Percentiles rank a stretch among this genome's conserved stretches.
Conservation (phyloP, 495 filamentous ascomycete genomes). For the Penicillium psychrofluorescens region DNA sequence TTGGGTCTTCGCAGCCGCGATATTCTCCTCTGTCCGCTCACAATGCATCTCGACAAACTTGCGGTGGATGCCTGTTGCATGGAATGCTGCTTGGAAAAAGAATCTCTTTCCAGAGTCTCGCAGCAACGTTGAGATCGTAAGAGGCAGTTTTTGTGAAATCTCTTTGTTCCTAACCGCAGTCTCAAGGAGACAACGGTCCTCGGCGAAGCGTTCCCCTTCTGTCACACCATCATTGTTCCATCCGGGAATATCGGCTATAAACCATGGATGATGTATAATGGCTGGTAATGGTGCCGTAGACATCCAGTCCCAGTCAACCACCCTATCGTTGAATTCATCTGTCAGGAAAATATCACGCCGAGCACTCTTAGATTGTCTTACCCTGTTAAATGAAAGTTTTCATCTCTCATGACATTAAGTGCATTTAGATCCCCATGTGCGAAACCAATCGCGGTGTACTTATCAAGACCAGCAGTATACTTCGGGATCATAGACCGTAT, state of each 20-base stretch:
- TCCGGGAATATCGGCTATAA: constrained; percentile 8
- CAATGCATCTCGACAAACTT: constrained; percentile 11
- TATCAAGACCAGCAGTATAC: constrained; percentile 9
- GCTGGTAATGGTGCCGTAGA: constrained; percentile 2
- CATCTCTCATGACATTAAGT: constrained; percentile 12
- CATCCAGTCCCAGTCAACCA: constrained; percentile 13
- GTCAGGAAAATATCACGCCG: background rate
- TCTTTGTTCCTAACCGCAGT: background rate
- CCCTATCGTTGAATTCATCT: constrained; percentile 3
- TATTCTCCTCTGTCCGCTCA: constrained; percentile 8
- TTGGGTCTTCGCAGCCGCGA: constrained; percentile 6
- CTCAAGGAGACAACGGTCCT: constrained; percentile 3
- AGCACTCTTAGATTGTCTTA: background rate
- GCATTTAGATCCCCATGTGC: constrained; percentile 12
- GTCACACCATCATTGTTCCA: constrained; percentile 4
- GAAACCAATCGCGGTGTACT: constrained; percentile 4
- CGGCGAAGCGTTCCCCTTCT: background rate
- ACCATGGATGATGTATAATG: constrained; percentile 7
- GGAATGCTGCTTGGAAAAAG: constrained; percentile 8
- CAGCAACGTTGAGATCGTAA: background rate
- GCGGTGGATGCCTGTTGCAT: constrained; percentile 7
- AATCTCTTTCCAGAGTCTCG: constrained; percentile 2
- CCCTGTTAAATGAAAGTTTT: constrained; percentile 13
- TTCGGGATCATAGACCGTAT: constrained; percentile 14
- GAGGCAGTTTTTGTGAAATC: background rate